phyloP scores from a whole-genome alignment of 306 rosid species.

The Fragaria iinumae region DNA sequence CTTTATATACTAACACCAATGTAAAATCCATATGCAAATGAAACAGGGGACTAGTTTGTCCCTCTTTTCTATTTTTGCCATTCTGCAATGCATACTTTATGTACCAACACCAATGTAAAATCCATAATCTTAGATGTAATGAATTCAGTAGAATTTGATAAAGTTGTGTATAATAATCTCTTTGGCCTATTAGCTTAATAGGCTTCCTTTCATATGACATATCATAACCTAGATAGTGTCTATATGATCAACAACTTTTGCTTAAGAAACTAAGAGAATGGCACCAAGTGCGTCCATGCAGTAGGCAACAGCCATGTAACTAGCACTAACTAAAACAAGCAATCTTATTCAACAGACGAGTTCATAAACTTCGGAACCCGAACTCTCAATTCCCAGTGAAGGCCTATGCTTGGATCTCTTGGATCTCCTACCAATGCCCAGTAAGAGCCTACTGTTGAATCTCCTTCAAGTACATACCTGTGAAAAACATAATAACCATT shows the following conservation, averaged over 20 bases:
- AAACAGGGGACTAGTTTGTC: conserved; percentile 41
- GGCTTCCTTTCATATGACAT: too few relatives aligned
- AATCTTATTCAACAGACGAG: neutral
- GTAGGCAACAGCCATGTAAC: too few relatives aligned
- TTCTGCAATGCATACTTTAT: conserved; percentile 35
- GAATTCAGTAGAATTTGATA: conserved; percentile 34
- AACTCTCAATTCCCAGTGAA: neutral
- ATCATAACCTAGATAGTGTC: too few relatives aligned
- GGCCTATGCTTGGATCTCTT: too few relatives aligned
- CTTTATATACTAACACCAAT: conserved; percentile 62
- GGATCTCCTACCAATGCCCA: neutral
- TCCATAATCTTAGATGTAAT: conserved; percentile 42
- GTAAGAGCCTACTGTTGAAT: neutral
- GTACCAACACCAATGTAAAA: conserved; percentile 67
- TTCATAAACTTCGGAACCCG: neutral
- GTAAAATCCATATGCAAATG: conserved; percentile 35
- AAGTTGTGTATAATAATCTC: conserved; percentile 44
- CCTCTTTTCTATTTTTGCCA: neutral
- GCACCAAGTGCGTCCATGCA: too few relatives aligned
- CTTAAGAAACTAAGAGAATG: too few relatives aligned
- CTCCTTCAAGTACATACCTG: neutral
- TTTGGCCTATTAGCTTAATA: conserved; percentile 14
- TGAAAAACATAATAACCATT: neutral
- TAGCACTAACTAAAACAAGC: too few relatives aligned
- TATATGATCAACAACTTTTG: too few relatives aligned